phyloP scores from a whole-genome alignment of 2,329 filamentous ascomycete genomes.

The Fusarium sublunatum region DNA sequence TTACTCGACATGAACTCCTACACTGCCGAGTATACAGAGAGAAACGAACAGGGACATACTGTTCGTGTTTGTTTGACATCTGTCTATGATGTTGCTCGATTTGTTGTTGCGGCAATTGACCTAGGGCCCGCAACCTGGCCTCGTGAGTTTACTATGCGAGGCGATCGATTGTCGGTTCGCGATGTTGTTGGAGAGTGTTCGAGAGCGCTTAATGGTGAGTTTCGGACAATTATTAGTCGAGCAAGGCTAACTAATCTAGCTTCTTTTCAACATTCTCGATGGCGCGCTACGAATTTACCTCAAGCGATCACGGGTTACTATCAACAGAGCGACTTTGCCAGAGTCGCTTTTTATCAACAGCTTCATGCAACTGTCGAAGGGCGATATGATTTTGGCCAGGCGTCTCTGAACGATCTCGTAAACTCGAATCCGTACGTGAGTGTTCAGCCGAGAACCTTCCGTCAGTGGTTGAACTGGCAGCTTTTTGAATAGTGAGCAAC shows the following conservation, averaged over 20 bases:
- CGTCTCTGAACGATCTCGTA: conserved; percentile 68
- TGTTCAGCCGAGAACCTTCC: conserved; percentile 62
- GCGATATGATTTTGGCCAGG: conserved; percentile 71
- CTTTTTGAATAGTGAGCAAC: not conserved
- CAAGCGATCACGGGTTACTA: conserved; percentile 56
- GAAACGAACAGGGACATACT: conserved; percentile 60
- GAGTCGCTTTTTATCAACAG: conserved; percentile 67
- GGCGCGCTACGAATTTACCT: conserved; percentile 56
- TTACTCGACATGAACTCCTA: conserved; percentile 70
- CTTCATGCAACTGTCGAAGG: conserved; percentile 76
- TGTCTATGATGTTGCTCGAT: conserved; percentile 75
- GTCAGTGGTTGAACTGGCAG: conserved; percentile 60
- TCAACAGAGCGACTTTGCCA: conserved; percentile 60
- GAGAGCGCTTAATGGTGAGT: conserved; percentile 60
- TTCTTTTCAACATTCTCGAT: conserved; percentile 53
- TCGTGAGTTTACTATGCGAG: conserved; percentile 73
- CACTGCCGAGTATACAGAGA: conserved; percentile 69
- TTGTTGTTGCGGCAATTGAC: conserved; percentile 76
- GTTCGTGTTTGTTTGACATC: conserved; percentile 75
- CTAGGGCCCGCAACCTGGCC: conserved; percentile 72
- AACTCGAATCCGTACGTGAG: conserved; percentile 51
- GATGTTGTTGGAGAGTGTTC: conserved; percentile 66
- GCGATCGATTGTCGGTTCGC: conserved; percentile 71
- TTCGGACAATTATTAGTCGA: not conserved
- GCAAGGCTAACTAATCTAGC: conserved; percentile 49